These are phyloP conservation scores for Aspergillus thermomutatus DNA, from an alignment of 2,329 filamentous ascomycete genomes.

Conservation along the genomic window DNA sequence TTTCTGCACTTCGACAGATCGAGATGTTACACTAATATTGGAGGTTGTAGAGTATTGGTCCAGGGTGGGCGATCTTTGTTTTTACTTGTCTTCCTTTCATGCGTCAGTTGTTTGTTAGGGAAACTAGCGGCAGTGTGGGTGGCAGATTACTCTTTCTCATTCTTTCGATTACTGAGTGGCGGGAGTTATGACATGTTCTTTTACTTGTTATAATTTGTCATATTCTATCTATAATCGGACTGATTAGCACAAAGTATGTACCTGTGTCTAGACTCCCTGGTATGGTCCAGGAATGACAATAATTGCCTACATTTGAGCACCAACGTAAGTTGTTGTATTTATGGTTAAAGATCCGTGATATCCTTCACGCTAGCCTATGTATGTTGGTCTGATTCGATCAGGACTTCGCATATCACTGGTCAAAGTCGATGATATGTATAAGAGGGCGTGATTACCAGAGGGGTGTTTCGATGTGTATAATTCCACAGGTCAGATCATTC, in stretches of 20 bases:
- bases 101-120: constrained; percentile 1
- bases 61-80: not conserved
- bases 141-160: not conserved
- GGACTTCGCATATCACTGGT: too few relatives aligned
- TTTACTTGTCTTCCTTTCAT: constrained; percentile 3
- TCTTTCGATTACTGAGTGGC: not conserved
- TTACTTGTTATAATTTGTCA: not conserved
- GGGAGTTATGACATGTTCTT: not conserved
- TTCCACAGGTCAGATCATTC: too few relatives aligned
- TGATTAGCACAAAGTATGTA: not conserved
- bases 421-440: too few relatives aligned
- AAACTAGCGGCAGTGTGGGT: not conserved
- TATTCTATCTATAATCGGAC: not conserved
- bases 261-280: not conserved
- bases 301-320: not conserved
- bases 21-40: constrained; percentile 11
- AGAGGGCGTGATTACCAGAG: not conserved
- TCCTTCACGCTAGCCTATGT: not conserved
- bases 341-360: not conserved
- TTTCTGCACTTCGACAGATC: not conserved
- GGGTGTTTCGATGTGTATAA: too few relatives aligned
- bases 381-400: not conserved
- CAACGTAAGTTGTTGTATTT: not conserved
- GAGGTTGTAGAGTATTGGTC: constrained; percentile 2
- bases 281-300: not conserved